Conservation (phyloP, 2,329 filamentous ascomycete species). For the Microdochium nivale region DNA sequence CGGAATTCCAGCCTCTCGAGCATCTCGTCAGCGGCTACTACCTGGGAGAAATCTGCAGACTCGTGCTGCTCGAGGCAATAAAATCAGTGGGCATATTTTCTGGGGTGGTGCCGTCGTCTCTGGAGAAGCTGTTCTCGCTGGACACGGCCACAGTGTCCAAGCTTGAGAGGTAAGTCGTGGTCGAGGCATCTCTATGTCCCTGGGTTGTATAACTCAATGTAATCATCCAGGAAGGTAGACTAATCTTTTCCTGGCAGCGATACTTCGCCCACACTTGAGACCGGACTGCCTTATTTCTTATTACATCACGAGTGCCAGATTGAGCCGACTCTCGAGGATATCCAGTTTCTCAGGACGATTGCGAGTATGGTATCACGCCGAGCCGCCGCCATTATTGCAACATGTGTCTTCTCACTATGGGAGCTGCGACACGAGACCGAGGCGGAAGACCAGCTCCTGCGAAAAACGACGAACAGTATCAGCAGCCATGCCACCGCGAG, state of each 20-base stretch:
- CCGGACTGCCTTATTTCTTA: background rate
- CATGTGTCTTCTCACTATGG: conserved; percentile 52
- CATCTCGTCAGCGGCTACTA: conserved; percentile 55
- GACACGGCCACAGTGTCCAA: conserved; percentile 52
- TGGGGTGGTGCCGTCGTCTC: conserved; percentile 44
- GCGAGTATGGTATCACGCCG: conserved; percentile 47
- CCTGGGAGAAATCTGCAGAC: conserved; percentile 54
- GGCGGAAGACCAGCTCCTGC: conserved; percentile 16
- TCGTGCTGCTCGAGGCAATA: conserved; percentile 51
- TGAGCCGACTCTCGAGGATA: conserved; percentile 33
- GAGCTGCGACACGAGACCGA: conserved; percentile 41
- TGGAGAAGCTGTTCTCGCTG: conserved; percentile 45
- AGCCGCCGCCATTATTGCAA: conserved; percentile 50
- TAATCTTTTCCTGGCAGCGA: conserved; percentile 27
- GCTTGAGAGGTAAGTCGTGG: conserved; percentile 42
- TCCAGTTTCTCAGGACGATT: conserved; percentile 42
- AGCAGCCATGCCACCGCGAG: background rate
- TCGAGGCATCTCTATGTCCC: background rate
- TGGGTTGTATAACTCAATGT: background rate
- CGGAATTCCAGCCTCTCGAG: conserved; percentile 33
- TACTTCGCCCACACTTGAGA: conserved; percentile 28
- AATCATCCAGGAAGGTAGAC: conserved; percentile 4
- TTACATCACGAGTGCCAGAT: conserved; percentile 5
- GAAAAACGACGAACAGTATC: background rate
- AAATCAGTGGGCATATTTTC: conserved; percentile 44